phyloP scores from a whole-genome alignment of 108 stramenopile species.

The Asterionellopsis glacialis region DNA sequence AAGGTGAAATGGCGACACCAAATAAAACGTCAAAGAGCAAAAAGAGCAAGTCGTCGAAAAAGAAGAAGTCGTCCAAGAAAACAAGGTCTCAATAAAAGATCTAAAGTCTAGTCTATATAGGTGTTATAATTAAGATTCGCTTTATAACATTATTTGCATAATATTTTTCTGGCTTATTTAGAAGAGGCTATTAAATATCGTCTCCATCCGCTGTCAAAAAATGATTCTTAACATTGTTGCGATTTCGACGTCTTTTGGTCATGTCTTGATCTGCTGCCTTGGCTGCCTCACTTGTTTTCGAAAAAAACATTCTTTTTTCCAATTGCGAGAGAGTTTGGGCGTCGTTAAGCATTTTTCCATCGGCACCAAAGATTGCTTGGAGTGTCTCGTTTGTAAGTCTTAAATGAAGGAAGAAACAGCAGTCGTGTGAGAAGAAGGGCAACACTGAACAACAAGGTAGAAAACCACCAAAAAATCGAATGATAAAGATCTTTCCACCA shows the following conservation, averaged over 20 bases:
- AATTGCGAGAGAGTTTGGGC: constrained; percentile 45
- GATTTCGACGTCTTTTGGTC: constrained; percentile 54
- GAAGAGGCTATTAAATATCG: constrained; percentile 21
- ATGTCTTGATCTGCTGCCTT: constrained; percentile 63
- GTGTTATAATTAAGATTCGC: too few species aligned
- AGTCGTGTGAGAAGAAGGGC: neutral
- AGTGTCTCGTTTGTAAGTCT: constrained; percentile 65
- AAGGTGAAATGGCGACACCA: constrained; percentile 12
- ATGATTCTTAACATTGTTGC: constrained; percentile 76
- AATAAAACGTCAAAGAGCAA: constrained; percentile 20
- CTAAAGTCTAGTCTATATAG: too few species aligned
- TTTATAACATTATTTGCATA: too few species aligned
- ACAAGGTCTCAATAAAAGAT: neutral
- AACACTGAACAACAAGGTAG: neutral
- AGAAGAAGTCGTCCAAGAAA: constrained; percentile 15
- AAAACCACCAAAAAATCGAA: neutral
- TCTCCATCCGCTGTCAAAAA: constrained; percentile 73
- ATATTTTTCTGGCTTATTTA: too few species aligned
- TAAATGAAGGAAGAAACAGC: neutral
- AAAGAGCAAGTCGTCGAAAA: constrained; percentile 24
- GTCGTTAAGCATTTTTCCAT: constrained; percentile 28
- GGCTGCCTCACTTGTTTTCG: constrained; percentile 72
- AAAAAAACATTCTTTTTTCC: constrained; percentile 67
- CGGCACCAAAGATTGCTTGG: constrained; percentile 70
- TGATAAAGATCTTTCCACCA: too few species aligned